Conservation (phyloP, 441 rosid species). For the Gossypium gossypioides region DNA sequence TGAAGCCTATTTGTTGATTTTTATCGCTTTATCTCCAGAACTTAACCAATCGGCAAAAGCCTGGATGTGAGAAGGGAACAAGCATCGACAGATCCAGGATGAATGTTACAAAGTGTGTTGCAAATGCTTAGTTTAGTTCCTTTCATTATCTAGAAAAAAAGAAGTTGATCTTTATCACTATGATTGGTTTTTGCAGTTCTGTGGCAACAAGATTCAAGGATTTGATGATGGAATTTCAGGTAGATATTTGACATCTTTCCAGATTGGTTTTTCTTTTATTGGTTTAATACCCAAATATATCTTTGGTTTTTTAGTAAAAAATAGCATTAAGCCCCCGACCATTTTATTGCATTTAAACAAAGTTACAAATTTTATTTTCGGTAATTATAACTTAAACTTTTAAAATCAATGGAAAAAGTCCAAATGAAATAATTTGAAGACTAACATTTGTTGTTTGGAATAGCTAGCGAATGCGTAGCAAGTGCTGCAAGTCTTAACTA, state of each 20-base stretch:
- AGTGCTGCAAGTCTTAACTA: background rate
- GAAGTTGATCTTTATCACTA: background rate
- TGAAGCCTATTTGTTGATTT: conserved; percentile 8
- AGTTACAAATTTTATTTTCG: background rate
- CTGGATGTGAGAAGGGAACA: conserved; percentile 83
- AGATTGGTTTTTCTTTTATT: background rate
- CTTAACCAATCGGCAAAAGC: conserved; percentile 64
- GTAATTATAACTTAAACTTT: background rate
- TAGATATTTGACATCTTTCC: conserved; percentile 12
- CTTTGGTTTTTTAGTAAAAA: background rate
- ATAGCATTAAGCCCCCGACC: background rate
- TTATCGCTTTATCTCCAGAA: conserved; percentile 31
- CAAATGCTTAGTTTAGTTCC: background rate
- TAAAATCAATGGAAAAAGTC: background rate
- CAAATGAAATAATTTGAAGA: background rate
- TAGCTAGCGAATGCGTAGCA: background rate
- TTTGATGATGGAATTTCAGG: conserved; percentile 84
- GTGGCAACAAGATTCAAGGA: conserved; percentile 51
- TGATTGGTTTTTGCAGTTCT: conserved; percentile 36
- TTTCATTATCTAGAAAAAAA: background rate
- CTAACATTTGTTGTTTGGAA: background rate
- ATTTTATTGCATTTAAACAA: background rate
- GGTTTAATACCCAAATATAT: background rate
- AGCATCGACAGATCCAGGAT: conserved; percentile 80
- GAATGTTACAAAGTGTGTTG: conserved; percentile 62